Evolutionary conservation across 1,284 basidiomycete genomes (phyloP).

Genomic region (Ceratobasidium sp.): DNA sequence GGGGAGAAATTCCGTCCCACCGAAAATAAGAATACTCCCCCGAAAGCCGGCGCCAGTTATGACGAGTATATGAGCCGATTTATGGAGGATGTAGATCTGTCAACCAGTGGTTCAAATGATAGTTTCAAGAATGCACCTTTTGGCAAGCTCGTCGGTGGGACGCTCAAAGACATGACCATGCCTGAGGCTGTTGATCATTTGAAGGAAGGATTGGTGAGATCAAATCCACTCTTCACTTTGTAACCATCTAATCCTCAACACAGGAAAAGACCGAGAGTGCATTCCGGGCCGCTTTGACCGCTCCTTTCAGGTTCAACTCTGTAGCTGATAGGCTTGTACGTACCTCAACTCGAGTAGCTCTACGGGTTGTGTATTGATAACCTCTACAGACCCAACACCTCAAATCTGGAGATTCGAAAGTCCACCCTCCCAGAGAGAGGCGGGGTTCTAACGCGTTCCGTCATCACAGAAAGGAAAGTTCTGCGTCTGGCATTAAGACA

Average conservation of each 20-base stretch:
- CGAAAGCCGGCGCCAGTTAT: constrained; percentile 9
- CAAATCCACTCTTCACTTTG: background rate
- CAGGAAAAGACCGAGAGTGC: constrained; percentile 35
- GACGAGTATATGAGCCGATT: constrained; percentile 37
- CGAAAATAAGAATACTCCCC: background rate
- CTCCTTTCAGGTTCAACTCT: constrained; percentile 17
- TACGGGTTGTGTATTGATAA: background rate
- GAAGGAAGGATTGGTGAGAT: constrained; percentile 28
- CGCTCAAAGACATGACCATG: constrained; percentile 26
- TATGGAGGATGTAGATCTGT: constrained; percentile 36
- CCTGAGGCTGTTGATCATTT: constrained; percentile 36
- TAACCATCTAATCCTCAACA: background rate
- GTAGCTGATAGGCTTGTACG: constrained; percentile 30
- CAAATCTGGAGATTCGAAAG: constrained; percentile 16
- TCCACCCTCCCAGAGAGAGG: constrained; percentile 11
- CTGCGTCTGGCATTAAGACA: constrained; percentile 22
- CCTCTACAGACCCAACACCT: background rate
- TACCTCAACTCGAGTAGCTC: background rate
- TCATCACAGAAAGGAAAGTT: constrained; percentile 6
- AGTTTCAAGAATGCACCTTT: constrained; percentile 13
- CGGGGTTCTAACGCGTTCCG: background rate
- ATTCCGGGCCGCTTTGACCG: constrained; percentile 18
- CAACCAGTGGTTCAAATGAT: background rate
- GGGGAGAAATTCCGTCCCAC: background rate
- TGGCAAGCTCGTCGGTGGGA: constrained; percentile 22